Evolutionary conservation across 345 rosid species (phyloP).

Genomic region (Psidium friedrichsthalianum): DNA sequence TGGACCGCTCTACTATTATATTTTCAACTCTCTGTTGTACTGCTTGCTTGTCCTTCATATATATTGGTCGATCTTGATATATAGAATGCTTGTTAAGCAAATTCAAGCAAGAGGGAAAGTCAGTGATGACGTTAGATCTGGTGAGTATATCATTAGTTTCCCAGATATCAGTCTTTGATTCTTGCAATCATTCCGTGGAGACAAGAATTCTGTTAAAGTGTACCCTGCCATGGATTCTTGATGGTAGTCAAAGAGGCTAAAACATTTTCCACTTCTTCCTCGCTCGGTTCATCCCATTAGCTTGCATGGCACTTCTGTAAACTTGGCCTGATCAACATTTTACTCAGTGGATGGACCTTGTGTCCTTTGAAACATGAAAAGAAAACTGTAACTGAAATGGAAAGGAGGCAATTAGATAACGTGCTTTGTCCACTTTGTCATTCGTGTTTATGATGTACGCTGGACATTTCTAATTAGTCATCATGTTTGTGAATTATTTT

Average conservation of each 20-base stretch:
- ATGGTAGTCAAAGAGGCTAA: not conserved
- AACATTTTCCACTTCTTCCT: not conserved
- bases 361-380: not conserved
- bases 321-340: not conserved
- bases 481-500: not conserved
- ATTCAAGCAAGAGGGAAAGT: slow-evolving; percentile 65
- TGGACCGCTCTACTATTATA: slow-evolving; percentile 62
- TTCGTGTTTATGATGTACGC: not conserved
- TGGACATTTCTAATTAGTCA: not conserved
- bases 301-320: not conserved
- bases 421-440: not conserved
- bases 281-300: not conserved
- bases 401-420: not conserved
- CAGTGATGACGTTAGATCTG: slow-evolving; percentile 88
- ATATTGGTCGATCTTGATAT: slow-evolving; percentile 90
- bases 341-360: not conserved
- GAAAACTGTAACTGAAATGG: not conserved
- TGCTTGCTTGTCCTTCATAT: slow-evolving; percentile 73
- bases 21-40: slow-evolving; percentile 66
- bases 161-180: not conserved
- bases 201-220: not conserved
- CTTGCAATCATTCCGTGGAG: not conserved
- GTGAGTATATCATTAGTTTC: slow-evolving; percentile 17
- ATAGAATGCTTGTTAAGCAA: slow-evolving; percentile 70
- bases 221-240: not conserved